Conservation (phyloP, 2,329 filamentous ascomycete species). For the Stachybotrys chartarum region DNA sequence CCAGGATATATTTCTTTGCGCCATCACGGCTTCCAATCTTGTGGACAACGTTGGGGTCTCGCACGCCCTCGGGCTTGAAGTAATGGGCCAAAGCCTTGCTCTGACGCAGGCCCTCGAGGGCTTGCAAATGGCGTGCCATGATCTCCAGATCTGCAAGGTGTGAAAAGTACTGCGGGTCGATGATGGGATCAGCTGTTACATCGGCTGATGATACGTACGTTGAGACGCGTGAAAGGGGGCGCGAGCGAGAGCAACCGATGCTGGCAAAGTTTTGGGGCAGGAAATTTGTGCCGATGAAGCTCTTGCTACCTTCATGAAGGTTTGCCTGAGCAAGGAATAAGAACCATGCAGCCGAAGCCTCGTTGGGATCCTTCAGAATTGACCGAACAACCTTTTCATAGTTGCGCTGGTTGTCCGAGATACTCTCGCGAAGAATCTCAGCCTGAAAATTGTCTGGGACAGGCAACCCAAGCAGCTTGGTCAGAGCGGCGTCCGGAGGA, state of each 20-base stretch:
- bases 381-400: slow-evolving; percentile 8
- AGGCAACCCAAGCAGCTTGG: slow-evolving; percentile 5
- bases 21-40: slow-evolving; percentile 17
- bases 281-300: not conserved
- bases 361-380: slow-evolving; percentile 8
- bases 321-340: slow-evolving; percentile 15
- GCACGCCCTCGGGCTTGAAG: slow-evolving; percentile 25
- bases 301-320: slow-evolving; percentile 9
- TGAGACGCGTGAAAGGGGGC: slow-evolving; percentile 52
- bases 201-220: slow-evolving; percentile 46
- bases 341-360: slow-evolving; percentile 12
- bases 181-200: slow-evolving; percentile 33
- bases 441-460: not conserved
- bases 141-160: slow-evolving; percentile 49
- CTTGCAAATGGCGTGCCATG: slow-evolving; percentile 31
- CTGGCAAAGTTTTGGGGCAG: slow-evolving; percentile 23
- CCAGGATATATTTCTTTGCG: slow-evolving; percentile 22
- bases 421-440: no score
- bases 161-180: slow-evolving; percentile 51
- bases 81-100: slow-evolving; percentile 32
- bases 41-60: slow-evolving; percentile 18
- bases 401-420: slow-evolving; percentile 3
- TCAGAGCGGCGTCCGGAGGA: slow-evolving; percentile 7
- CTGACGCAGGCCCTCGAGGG: slow-evolving; percentile 10
- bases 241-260: slow-evolving; percentile 48